phyloP scores from a whole-genome alignment of 257 asterid genomes.

The Fraxinus pennsylvanica region DNA sequence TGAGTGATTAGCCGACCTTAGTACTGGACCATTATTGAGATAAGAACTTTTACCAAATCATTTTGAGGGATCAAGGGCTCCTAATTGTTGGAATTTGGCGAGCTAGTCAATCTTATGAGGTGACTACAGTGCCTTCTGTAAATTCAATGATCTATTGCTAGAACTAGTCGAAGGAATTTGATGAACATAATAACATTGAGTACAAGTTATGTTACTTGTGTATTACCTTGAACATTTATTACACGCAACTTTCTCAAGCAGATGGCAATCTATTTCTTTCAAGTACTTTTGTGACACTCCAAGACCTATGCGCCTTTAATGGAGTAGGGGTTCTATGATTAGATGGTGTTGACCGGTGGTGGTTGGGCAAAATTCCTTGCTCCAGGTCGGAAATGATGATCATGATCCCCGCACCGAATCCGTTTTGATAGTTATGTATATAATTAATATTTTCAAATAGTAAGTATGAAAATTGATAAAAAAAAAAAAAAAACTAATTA shows the following conservation, averaged over 20 bases:
- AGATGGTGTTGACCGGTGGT: no score
- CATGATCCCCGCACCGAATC: no score
- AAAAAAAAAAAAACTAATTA: no score
- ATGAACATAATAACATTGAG: background rate
- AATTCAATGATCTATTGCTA: background rate
- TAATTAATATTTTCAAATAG: no score
- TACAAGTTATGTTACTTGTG: no score
- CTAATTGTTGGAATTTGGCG: background rate
- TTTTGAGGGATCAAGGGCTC: background rate
- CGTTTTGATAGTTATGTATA: no score
- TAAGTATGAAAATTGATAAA: no score
- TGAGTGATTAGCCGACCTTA: background rate
- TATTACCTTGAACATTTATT: no score
- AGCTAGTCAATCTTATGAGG: background rate
- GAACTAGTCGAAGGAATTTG: background rate
- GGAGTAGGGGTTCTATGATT: no score
- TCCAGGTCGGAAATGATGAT: no score
- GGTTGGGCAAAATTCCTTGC: no score
- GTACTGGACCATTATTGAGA: background rate
- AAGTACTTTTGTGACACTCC: background rate
- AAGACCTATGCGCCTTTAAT: no score
- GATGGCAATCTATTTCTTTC: background rate
- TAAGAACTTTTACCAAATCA: background rate
- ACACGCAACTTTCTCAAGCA: background rate
- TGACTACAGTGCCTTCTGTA: background rate